Conservation (phyloP, 306 rosid genomes). For the Casuarina equisetifolia region DNA sequence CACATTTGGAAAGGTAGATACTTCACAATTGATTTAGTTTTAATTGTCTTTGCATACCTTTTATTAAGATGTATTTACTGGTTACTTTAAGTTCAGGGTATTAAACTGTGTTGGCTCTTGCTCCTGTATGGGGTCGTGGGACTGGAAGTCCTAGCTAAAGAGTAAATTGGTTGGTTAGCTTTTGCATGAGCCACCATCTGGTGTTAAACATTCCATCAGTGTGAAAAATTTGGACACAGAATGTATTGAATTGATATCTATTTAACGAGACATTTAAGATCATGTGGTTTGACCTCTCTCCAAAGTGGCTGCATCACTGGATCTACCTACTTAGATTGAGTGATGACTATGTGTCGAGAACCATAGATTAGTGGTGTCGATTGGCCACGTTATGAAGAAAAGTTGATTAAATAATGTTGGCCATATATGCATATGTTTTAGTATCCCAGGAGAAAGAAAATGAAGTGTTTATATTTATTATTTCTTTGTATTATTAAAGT, state of each 20-base stretch:
- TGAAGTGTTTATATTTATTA: not conserved
- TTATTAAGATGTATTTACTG: not conserved
- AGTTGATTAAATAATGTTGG: not conserved
- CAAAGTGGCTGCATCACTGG: not conserved
- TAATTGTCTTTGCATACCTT: not conserved
- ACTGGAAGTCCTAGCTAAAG: conserved; percentile 1
- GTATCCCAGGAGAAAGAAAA: not conserved
- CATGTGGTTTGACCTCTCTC: not conserved
- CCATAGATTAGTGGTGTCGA: not conserved
- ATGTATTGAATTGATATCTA: not conserved
- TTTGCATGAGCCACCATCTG: not conserved
- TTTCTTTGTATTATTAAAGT: not conserved
- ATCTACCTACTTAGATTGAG: not conserved
- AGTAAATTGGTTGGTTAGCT: not conserved
- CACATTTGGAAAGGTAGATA: conserved; percentile 90
- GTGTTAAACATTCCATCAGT: not conserved
- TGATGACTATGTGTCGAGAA: not conserved
- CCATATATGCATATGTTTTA: not conserved
- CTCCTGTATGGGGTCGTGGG: not conserved
- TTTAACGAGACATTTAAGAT: not conserved
- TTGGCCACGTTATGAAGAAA: not conserved
- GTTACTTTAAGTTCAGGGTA: not conserved
- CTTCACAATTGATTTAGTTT: not conserved
- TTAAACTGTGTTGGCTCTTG: not conserved
- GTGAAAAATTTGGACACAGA: not conserved